Evolutionary conservation across 2,329 filamentous ascomycete genomes (phyloP).

Genomic region (Claviceps arundinis): DNA sequence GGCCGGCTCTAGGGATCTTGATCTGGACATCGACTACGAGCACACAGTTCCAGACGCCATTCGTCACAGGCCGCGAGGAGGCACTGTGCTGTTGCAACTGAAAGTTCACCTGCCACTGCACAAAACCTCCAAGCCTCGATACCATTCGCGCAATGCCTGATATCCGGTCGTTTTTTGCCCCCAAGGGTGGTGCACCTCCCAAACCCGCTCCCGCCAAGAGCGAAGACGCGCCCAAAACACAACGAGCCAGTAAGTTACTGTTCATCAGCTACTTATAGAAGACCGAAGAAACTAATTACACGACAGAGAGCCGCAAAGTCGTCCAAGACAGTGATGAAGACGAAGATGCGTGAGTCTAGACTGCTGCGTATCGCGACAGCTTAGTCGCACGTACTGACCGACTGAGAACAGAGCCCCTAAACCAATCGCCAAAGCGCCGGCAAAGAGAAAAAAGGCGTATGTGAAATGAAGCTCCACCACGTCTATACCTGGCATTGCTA

Average conservation of each 20-base stretch:
- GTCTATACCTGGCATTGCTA: not conserved
- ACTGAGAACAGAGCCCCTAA: slow-evolving; percentile 33
- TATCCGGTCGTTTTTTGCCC: slow-evolving; percentile 82
- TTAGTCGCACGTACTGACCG: not conserved
- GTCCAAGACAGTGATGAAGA: slow-evolving; percentile 75
- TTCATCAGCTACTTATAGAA: not conserved
- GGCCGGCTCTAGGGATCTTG: slow-evolving; percentile 12
- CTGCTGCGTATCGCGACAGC: not conserved
- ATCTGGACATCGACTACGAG: not conserved
- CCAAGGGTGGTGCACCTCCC: slow-evolving; percentile 47
- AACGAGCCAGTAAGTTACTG: slow-evolving; percentile 29
- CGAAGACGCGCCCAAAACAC: slow-evolving; percentile 30
- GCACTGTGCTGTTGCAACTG: slow-evolving; percentile 1
- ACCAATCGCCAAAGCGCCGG: slow-evolving; percentile 31
- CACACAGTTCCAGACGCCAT: slow-evolving; percentile 11
- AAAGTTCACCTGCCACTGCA: slow-evolving; percentile 2
- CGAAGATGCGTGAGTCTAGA: slow-evolving; percentile 24
- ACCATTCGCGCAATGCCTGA: slow-evolving; percentile 54
- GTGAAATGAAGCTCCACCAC: slow-evolving; percentile 9
- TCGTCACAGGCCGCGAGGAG: slow-evolving; percentile 12
- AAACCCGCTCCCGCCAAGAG: slow-evolving; percentile 33
- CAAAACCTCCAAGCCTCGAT: not conserved
- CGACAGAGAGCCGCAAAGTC: slow-evolving; percentile 48
- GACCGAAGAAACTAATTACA: slow-evolving; percentile 9
- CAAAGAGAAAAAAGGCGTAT: slow-evolving; percentile 43